These are phyloP conservation scores for Panaeolus papilionaceus DNA, from an alignment of 768 basidiomycete species.

Conservation along the genomic window DNA sequence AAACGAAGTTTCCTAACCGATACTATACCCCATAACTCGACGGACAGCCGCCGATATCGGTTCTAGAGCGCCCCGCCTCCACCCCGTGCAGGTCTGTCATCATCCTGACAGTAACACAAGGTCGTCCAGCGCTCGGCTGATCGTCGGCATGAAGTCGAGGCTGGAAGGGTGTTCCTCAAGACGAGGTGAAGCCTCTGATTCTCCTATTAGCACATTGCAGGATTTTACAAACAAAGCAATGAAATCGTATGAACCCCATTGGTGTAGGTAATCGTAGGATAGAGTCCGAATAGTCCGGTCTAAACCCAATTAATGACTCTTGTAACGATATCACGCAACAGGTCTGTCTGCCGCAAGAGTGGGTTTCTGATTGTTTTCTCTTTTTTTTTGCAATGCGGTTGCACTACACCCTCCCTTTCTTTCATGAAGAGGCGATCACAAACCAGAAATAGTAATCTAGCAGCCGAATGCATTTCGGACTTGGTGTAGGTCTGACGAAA, in stretches of 20 bases:
- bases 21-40: background rate
- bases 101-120: background rate
- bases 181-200: background rate
- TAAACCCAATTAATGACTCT: background rate
- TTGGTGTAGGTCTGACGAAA: slow-evolving; percentile 3
- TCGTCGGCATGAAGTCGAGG: background rate
- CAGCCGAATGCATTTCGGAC: slow-evolving; percentile 5
- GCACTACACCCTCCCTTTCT: slow-evolving; percentile 9
- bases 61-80: background rate
- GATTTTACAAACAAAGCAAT: background rate
- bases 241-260: background rate
- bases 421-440: slow-evolving; percentile 5
- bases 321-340: background rate
- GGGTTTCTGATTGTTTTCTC: slow-evolving; percentile 7
- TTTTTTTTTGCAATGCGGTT: slow-evolving; percentile 10
- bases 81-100: slow-evolving; percentile 2
- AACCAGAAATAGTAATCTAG: slow-evolving; percentile 1
- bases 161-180: background rate
- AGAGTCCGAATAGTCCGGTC: slow-evolving; percentile 6
- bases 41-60: slow-evolving; percentile 10
- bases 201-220: background rate
- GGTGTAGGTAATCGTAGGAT: background rate
- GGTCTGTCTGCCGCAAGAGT: background rate
- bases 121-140: slow-evolving; percentile 13
- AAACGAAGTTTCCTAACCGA: background rate